phyloP scores from a whole-genome alignment of 2,329 filamentous ascomycete species.

The Sporothrix pallida region DNA sequence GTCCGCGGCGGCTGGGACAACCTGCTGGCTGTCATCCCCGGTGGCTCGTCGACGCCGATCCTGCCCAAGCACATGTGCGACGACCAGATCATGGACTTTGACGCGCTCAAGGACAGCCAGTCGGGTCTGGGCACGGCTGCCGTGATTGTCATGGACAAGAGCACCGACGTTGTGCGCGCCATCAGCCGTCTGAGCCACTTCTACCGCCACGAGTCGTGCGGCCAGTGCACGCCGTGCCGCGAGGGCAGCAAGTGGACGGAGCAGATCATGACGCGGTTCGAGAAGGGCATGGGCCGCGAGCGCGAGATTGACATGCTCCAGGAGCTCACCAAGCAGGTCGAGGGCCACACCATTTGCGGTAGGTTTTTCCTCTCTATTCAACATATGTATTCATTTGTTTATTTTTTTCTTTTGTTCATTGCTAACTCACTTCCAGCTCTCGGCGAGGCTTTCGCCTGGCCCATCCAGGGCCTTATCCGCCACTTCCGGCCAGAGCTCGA shows the following conservation, averaged over 20 bases:
- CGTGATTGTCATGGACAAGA: constrained; percentile 99
- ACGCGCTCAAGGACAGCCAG: constrained; percentile 96
- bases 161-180: constrained; percentile 90
- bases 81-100: constrained; percentile 98
- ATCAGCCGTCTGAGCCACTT: constrained; percentile 94
- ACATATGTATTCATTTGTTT: too few species aligned
- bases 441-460: constrained; percentile 98
- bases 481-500: constrained; percentile 98
- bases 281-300: constrained; percentile 84
- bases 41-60: constrained; percentile 95
- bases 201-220: constrained; percentile 98
- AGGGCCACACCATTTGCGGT: constrained; percentile 98
- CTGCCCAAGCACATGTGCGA: constrained; percentile 89
- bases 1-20: constrained; percentile 98
- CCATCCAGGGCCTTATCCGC: constrained; percentile 95
- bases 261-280: constrained; percentile 97
- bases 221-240: constrained; percentile 98
- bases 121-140: constrained; percentile 96
- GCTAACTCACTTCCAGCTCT: constrained; percentile 63
- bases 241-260: constrained; percentile 99
- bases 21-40: constrained; percentile 90
- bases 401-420: background rate
- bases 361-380: constrained; percentile 45
- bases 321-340: constrained; percentile 98
- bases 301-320: constrained; percentile 99